Evolutionary conservation across 1,139 yeast genomes (phyloP), one percentile per base, ranked within the genome.

Genomic region (Kurtzmaniella quercitrusa): DNA sequence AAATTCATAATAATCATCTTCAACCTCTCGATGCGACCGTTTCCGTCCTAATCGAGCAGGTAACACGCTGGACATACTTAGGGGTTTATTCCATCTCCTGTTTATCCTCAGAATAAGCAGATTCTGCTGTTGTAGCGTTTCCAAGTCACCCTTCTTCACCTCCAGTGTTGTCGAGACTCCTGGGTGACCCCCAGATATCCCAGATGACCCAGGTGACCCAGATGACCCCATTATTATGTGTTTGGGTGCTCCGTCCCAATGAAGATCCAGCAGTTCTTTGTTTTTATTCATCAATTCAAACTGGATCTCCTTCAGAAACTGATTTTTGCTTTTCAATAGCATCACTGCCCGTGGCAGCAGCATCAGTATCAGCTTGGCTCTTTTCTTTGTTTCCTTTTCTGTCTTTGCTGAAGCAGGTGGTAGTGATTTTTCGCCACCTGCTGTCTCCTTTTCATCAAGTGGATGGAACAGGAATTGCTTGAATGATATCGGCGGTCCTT

Each of bases 301-400:
- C 19, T 43, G 46, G 2, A 43, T 11, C 14, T 43, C 46, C 25
- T 77, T 43, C 36, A 41, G 39, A 23, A 41, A 43, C 15, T 37
- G 25, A 34, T 43, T 43, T 38, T 33, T 37, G 37, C 41, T 43
- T 25, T 43, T 43, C 21, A 43, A 34, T 3, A 43, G 34, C 18
- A 38, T 25, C 39, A 36, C 38, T 19, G 38, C 27, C 12, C 38
- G 23, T 2, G 38, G 38, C 38, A 36, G 38, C 14, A 16, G 38
- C 21, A 21, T 21, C 14, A 16, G 38, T 14, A 21, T 21, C 38
- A 36, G 38, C 25, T 36, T 36, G 3, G 38, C 38, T 3, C 38
- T 27, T 14, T 19, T 36, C 25, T 36, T 36, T 16, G 19, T n/a
- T n/a, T n/a, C 23, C 21, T 36, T 16, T 6, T 8, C 9, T 17